Percentiles rank a stretch among this genome's conserved stretches.
Conservation (phyloP, 2,329 filamentous ascomycete genomes). For the Alternaria tenuissima region DNA sequence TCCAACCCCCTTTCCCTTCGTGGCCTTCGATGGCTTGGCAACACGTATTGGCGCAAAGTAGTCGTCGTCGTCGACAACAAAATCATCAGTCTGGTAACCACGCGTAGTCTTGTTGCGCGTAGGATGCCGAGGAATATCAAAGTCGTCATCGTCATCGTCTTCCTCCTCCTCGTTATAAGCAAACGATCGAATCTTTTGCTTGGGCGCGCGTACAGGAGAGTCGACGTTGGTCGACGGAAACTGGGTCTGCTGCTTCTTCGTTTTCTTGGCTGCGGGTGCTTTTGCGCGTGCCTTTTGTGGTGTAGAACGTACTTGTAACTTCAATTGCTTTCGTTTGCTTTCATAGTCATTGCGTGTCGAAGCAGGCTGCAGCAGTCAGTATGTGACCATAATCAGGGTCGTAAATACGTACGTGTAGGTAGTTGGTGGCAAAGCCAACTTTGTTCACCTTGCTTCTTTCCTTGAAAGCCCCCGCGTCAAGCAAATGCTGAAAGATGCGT, state of each 20-base stretch:
- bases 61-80: constrained; percentile 55
- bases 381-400: background rate
- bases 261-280: constrained; percentile 27
- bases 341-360: constrained; percentile 57
- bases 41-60: constrained; percentile 57
- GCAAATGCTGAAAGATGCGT: constrained; percentile 80
- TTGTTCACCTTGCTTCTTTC: constrained; percentile 74
- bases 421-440: constrained; percentile 75
- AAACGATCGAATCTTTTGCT: constrained; percentile 44
- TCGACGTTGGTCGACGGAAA: constrained; percentile 73
- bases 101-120: constrained; percentile 36
- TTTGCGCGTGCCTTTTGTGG: constrained; percentile 50
- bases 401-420: constrained; percentile 67
- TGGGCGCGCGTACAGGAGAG: constrained; percentile 64
- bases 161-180: constrained; percentile 36
- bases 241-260: constrained; percentile 51
- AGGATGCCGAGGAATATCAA: constrained; percentile 31
- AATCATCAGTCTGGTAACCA: constrained; percentile 48
- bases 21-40: constrained; percentile 44
- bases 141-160: constrained; percentile 34
- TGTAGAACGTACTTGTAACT: constrained; percentile 63
- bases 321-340: constrained; percentile 48
- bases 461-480: constrained; percentile 74
- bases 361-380: constrained; percentile 50
- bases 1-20: constrained; percentile 56